phyloP scores from a whole-genome alignment of 2,329 filamentous ascomycete species.

The Diaporthe ampelina region DNA sequence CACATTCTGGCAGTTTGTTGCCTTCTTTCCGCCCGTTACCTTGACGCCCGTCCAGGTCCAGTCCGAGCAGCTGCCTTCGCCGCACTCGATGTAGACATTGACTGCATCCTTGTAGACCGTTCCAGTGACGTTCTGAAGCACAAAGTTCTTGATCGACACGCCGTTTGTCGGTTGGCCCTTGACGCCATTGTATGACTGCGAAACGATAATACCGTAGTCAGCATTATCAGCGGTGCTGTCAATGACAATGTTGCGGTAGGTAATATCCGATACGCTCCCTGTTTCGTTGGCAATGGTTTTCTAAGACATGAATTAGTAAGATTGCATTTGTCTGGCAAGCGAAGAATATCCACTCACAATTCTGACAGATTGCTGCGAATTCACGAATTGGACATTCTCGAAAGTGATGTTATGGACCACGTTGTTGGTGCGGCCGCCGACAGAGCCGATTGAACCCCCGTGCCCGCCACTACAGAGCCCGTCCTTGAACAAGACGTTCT shows the following conservation, averaged over 20 bases:
- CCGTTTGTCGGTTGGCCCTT: constrained; percentile 58
- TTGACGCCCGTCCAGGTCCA: constrained; percentile 54
- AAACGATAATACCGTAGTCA: constrained; percentile 68
- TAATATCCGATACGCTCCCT: constrained; percentile 65
- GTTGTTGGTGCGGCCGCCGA: constrained; percentile 70
- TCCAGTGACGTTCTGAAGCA: constrained; percentile 57
- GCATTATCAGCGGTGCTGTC: constrained; percentile 55
- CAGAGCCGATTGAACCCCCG: constrained; percentile 71
- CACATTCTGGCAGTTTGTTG: constrained; percentile 28
- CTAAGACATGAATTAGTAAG: constrained; percentile 57
- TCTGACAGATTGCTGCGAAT: constrained; percentile 55
- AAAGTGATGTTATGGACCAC: constrained; percentile 67
- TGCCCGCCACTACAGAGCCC: constrained; percentile 66
- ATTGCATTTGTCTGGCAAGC: constrained; percentile 42
- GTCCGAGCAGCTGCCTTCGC: constrained; percentile 51
- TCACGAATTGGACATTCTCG: constrained; percentile 59
- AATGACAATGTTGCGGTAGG: constrained; percentile 66
- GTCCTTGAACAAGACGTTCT: constrained; percentile 55
- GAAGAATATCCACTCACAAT: constrained; percentile 44
- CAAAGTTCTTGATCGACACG: constrained; percentile 61
- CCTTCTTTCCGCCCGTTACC: constrained; percentile 54
- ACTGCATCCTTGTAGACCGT: constrained; percentile 49
- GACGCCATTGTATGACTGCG: constrained; percentile 69
- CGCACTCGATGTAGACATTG: constrained; percentile 56
- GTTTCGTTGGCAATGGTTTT: constrained; percentile 68